Percentiles rank a stretch among this genome's conserved stretches.
Evolutionary conservation across 179 eudicot species (phyloP).

Genomic region (Patellifolia procumbens): DNA sequence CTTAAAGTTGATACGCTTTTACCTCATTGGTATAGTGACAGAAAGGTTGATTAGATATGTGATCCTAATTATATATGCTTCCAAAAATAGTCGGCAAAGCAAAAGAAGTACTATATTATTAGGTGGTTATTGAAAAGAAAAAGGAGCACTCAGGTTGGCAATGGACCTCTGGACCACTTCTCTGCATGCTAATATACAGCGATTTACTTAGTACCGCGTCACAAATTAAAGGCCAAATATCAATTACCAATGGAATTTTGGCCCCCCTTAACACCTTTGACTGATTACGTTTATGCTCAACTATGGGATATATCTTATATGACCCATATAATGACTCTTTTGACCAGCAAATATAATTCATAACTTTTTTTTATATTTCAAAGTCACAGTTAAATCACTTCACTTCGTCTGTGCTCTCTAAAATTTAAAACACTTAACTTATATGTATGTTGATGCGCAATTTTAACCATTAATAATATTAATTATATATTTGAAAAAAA

Average conservation of each 20-base stretch:
- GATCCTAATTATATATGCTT: not conserved
- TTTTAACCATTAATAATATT: too few relatives aligned
- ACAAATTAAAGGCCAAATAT: not conserved
- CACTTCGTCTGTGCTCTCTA: too few relatives aligned
- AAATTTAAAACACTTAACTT: too few relatives aligned
- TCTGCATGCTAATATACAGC: not conserved
- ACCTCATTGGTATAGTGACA: not conserved
- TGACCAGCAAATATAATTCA: constrained; percentile 6
- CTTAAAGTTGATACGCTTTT: constrained; percentile 16
- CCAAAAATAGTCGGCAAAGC: constrained; percentile 9
- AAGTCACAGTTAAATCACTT: too few relatives aligned
- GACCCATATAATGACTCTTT: not conserved
- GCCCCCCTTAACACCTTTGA: not conserved
- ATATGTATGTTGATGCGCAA: too few relatives aligned
- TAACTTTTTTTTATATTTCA: not conserved
- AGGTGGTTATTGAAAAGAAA: not conserved
- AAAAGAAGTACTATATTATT: not conserved
- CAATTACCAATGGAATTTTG: not conserved
- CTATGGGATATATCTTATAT: not conserved
- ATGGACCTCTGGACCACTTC: constrained; percentile 19
- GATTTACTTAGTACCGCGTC: constrained; percentile 4
- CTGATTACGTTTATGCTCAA: constrained; percentile 1
- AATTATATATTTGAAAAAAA: too few relatives aligned
- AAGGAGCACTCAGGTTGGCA: constrained; percentile 1
- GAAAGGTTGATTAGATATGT: constrained; percentile 18